Conservation (phyloP, 1,284 basidiomycete genomes). For the Irpex lacteus region DNA sequence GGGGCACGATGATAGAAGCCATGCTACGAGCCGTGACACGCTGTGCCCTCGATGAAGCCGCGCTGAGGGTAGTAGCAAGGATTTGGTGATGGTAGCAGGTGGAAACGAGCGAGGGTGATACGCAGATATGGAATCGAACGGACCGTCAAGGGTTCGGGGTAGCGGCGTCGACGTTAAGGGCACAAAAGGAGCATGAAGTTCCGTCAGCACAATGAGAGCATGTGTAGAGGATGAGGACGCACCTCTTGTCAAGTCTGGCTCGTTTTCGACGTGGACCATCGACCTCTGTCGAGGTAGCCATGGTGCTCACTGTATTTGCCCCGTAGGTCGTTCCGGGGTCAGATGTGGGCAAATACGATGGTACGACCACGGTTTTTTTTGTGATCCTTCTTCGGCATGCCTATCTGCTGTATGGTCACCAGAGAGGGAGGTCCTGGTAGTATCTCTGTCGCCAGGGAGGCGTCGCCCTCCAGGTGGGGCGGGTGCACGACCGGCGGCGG, state of each 20-base stretch:
- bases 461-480: slow-evolving; percentile 74
- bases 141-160: slow-evolving; percentile 15
- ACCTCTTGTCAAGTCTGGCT: slow-evolving; percentile 69
- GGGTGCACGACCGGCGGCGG: slow-evolving; percentile 64
- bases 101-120: slow-evolving; percentile 4
- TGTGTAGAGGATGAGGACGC: slow-evolving; percentile 30
- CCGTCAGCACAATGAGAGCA: slow-evolving; percentile 13
- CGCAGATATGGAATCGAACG: slow-evolving; percentile 3
- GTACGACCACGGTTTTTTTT: slow-evolving; percentile 64
- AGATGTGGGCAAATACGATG: slow-evolving; percentile 74
- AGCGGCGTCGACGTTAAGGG: slow-evolving; percentile 9
- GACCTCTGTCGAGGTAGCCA: slow-evolving; percentile 55
- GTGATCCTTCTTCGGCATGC: slow-evolving; percentile 64
- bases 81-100: slow-evolving; percentile 11
- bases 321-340: slow-evolving; percentile 83
- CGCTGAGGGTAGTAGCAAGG: slow-evolving; percentile 32
- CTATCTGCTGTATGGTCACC: slow-evolving; percentile 60
- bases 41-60: slow-evolving; percentile 64
- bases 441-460: slow-evolving; percentile 77
- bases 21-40: slow-evolving; percentile 71
- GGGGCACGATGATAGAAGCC: slow-evolving; percentile 35
- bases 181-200: slow-evolving; percentile 17
- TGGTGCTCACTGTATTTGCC: slow-evolving; percentile 48
- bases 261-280: slow-evolving; percentile 71
- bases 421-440: slow-evolving; percentile 77